phyloP scores from a whole-genome alignment of 2,329 filamentous ascomycete genomes.

The Venturia pyrina region DNA sequence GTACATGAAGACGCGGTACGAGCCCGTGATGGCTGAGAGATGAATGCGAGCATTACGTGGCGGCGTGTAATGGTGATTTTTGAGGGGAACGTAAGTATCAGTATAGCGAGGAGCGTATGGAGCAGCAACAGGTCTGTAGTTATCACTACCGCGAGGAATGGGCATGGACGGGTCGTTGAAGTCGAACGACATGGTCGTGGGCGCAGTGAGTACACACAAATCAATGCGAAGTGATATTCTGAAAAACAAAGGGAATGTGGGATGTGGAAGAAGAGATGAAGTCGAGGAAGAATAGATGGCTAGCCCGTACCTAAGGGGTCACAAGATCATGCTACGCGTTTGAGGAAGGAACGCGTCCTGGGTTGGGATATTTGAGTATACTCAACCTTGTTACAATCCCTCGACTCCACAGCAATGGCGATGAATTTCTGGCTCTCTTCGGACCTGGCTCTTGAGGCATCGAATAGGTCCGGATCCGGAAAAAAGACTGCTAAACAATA shows the following conservation, averaged over 20 bases:
- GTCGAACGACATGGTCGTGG: background rate
- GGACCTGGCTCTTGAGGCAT: too few species aligned
- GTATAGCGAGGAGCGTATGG: background rate
- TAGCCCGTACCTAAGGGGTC: background rate
- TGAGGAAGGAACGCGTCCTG: background rate
- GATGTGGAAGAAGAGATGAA: background rate
- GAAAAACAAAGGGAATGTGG: background rate
- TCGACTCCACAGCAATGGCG: background rate
- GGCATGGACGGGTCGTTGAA: slow-evolving; percentile 1
- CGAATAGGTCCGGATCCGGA: too few species aligned
- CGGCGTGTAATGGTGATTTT: background rate
- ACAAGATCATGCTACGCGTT: background rate
- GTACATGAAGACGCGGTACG: background rate
- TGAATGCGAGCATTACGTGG: background rate
- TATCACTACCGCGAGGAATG: background rate
- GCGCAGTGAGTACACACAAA: background rate
- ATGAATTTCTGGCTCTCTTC: too few species aligned
- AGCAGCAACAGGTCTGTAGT: background rate
- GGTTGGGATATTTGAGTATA: background rate
- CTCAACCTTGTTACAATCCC: background rate
- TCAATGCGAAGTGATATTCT: background rate
- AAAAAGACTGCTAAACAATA: too few species aligned
- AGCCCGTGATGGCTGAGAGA: background rate
- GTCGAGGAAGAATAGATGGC: background rate
- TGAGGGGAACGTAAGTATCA: background rate